A percentile compares a stretch with the other conserved stretches of the same genome.
phyloP scores from a whole-genome alignment of 129 eudicot species.

The Kitagawia praeruptora region DNA sequence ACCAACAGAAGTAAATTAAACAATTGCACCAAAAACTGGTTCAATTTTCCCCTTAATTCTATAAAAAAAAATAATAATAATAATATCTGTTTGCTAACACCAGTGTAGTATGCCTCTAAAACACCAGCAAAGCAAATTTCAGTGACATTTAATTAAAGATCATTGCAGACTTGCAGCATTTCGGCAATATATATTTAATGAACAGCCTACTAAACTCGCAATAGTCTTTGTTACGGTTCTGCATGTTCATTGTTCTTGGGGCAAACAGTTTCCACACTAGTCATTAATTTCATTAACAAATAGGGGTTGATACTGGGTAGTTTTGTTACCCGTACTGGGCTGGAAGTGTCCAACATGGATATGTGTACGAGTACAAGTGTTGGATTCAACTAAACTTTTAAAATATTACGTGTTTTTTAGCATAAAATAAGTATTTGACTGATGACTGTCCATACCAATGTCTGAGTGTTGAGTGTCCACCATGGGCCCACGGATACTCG shows the following conservation, averaged over 20 bases:
- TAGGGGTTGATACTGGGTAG: neutral
- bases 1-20: neutral
- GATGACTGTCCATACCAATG: neutral
- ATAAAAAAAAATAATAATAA: neutral
- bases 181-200: neutral
- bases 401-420: neutral
- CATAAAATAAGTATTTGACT: too few relatives aligned
- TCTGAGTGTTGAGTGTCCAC: neutral
- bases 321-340: neutral
- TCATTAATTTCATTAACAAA: neutral
- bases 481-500: neutral
- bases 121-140: neutral
- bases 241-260: neutral
- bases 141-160: neutral
- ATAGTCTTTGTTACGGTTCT: neutral
- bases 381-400: neutral
- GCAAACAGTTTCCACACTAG: neutral
- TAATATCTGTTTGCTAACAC: neutral
- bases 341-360: neutral
- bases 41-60: neutral
- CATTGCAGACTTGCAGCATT: neutral
- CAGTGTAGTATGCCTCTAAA: neutral
- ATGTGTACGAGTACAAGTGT: neutral
- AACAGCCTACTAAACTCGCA: too few relatives aligned
- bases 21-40: neutral